Conservation (phyloP, 805 yeast genomes). For the Scheffersomyces amazonensis region DNA sequence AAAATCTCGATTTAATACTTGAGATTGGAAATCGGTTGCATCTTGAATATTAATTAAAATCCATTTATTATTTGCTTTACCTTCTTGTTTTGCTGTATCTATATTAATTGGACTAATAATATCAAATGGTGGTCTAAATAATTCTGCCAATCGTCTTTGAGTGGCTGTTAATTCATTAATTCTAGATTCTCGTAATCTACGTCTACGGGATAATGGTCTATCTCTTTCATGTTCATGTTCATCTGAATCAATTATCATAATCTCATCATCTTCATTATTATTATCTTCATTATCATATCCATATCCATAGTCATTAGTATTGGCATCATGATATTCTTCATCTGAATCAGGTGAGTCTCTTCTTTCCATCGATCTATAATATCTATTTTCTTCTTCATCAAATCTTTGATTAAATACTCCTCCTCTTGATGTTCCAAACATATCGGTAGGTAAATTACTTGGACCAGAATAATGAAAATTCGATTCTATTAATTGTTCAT, state of each 20-base stretch:
- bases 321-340: conserved; percentile 25
- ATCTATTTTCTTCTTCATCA: conserved; percentile 36
- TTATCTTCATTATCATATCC: conserved; percentile 25
- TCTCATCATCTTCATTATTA: conserved; percentile 34
- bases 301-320: conserved; percentile 19
- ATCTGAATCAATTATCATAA: conserved; percentile 27
- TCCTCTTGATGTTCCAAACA: conserved; percentile 49
- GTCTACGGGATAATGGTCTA: conserved; percentile 23
- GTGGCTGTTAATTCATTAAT: conserved; percentile 41
- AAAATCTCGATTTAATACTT: conserved; percentile 85
- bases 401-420: conserved; percentile 57
- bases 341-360: conserved; percentile 24
- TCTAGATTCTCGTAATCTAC: conserved; percentile 20
- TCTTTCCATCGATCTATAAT: conserved; percentile 16
- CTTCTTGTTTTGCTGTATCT: conserved; percentile 71
- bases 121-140: conserved; percentile 94
- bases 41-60: conserved; percentile 87
- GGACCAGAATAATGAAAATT: conserved; percentile 3
- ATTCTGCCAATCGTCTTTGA: conserved; percentile 69
- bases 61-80: conserved; percentile 70
- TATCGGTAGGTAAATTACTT: conserved; percentile 30
- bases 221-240: conserved; percentile 18
- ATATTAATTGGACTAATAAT: conserved; percentile 65
- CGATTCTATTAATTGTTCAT: conserved; percentile 69
- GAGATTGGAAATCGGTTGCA: conserved; percentile 79